Conservation (phyloP, 371 early-diverging fungal species). For the Apophysomyces ossiformis region DNA sequence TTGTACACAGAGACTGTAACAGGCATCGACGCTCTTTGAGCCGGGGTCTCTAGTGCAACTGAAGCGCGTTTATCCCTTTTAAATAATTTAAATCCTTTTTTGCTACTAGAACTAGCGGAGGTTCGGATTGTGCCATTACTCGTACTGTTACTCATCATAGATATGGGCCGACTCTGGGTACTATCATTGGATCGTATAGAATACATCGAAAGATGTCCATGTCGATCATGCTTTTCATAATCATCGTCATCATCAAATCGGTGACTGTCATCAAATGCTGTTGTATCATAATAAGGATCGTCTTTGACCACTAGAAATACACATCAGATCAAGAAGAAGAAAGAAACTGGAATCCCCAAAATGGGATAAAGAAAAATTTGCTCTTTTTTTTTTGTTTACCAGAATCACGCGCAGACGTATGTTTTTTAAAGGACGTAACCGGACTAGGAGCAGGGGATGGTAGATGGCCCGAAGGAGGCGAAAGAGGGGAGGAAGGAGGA, state of each 20-base stretch:
- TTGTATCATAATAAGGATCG: neutral
- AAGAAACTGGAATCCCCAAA: neutral
- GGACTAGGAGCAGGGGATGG: slow-evolving; percentile 12
- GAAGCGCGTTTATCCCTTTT: slow-evolving; percentile 40
- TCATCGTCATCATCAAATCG: slow-evolving; percentile 37
- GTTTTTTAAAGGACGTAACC: slow-evolving; percentile 5
- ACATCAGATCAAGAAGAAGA: neutral
- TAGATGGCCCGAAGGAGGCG: slow-evolving; percentile 7
- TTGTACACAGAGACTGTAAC: slow-evolving; percentile 37
- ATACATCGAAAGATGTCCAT: slow-evolving; percentile 21
- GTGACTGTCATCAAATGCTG: neutral
- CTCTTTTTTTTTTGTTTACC: neutral
- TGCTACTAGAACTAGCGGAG: slow-evolving; percentile 24
- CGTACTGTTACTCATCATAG: slow-evolving; percentile 38
- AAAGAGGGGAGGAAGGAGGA: slow-evolving; percentile 8
- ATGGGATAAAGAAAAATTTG: no score
- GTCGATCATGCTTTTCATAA: slow-evolving; percentile 15
- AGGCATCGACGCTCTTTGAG: slow-evolving; percentile 17
- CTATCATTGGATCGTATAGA: slow-evolving; percentile 23
- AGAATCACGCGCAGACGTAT: neutral
- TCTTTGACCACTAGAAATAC: neutral
- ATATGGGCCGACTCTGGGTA: slow-evolving; percentile 30
- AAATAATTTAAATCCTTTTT: slow-evolving; percentile 49
- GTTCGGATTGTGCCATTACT: slow-evolving; percentile 29
- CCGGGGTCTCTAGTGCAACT: slow-evolving; percentile 13